Conservation (phyloP, 2,329 filamentous ascomycete species). For the Fusarium domesticum region DNA sequence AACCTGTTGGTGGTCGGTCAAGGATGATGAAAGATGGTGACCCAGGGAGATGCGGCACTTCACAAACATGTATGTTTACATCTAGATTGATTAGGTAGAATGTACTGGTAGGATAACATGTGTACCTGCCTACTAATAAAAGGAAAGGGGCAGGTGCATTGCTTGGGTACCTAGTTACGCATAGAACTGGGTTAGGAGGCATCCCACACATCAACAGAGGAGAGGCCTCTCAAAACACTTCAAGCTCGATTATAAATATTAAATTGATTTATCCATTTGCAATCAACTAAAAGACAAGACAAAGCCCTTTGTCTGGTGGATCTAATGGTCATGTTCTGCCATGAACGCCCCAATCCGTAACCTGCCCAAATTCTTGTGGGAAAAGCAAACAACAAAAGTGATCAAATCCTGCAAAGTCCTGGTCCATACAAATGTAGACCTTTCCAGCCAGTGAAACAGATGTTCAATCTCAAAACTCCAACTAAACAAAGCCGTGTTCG, state of each 20-base stretch:
- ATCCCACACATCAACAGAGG: no score
- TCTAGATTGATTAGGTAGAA: no score
- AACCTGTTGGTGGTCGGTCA: no score
- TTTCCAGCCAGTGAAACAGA: slow-evolving; percentile 19
- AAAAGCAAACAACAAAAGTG: slow-evolving; percentile 11
- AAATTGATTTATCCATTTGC: neutral
- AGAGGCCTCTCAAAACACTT: no score
- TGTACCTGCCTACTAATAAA: neutral
- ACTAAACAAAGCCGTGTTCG: slow-evolving; percentile 22
- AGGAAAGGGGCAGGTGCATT: neutral
- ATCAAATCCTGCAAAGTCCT: slow-evolving; percentile 13
- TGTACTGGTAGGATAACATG: no score
- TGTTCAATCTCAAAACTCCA: slow-evolving; percentile 29
- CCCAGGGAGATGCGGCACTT: neutral
- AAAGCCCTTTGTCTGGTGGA: neutral
- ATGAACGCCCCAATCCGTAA: slow-evolving; percentile 24
- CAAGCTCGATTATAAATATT: no score
- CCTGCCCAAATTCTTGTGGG: slow-evolving; percentile 18
- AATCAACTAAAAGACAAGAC: neutral
- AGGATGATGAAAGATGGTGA: neutral
- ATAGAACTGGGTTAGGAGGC: no score
- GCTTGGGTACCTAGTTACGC: no score
- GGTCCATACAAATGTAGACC: slow-evolving; percentile 19
- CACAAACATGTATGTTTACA: no score
- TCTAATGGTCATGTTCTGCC: slow-evolving; percentile 15